These are phyloP conservation scores for Penicillium coprophilum DNA, from an alignment of 495 filamentous ascomycete species.

Conservation along the genomic window DNA sequence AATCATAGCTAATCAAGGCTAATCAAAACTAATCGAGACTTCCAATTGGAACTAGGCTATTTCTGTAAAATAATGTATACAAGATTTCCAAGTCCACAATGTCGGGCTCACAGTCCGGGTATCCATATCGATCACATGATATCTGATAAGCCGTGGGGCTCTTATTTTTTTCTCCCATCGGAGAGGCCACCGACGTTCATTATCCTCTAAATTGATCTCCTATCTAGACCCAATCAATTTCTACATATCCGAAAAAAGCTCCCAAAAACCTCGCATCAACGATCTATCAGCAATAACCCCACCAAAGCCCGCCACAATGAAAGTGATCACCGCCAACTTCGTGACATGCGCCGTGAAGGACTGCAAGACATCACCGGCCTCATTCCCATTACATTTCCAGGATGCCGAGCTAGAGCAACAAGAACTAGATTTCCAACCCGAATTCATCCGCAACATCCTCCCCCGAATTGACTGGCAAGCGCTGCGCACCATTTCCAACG, in stretches of 20 bases:
- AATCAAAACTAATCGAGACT: conserved; percentile 4
- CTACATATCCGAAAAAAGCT: background rate
- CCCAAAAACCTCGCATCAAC: background rate
- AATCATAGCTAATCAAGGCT: background rate
- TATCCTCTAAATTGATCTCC: background rate
- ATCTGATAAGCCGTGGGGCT: conserved; percentile 17
- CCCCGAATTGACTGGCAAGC: conserved; percentile 87
- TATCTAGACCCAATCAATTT: background rate
- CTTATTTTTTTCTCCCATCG: conserved; percentile 15
- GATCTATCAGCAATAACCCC: background rate
- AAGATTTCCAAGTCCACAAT: background rate
- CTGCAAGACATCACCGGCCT: conserved; percentile 73
- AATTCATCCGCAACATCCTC: conserved; percentile 77
- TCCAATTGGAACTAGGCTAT: background rate
- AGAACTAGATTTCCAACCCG: conserved; percentile 73
- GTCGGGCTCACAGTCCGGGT: background rate
- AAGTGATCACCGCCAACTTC: conserved; percentile 95
- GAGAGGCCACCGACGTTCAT: conserved; percentile 5
- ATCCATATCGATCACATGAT: conserved; percentile 21
- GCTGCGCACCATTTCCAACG: conserved; percentile 67
- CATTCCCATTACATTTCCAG: conserved; percentile 87
- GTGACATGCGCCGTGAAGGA: conserved; percentile 92
- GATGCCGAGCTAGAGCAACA: conserved; percentile 86
- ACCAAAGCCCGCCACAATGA: conserved; percentile 54
- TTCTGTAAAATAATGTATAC: background rate